Evolutionary conservation across 1,284 basidiomycete genomes (phyloP).

Genomic region (Omphalotus olearius): DNA sequence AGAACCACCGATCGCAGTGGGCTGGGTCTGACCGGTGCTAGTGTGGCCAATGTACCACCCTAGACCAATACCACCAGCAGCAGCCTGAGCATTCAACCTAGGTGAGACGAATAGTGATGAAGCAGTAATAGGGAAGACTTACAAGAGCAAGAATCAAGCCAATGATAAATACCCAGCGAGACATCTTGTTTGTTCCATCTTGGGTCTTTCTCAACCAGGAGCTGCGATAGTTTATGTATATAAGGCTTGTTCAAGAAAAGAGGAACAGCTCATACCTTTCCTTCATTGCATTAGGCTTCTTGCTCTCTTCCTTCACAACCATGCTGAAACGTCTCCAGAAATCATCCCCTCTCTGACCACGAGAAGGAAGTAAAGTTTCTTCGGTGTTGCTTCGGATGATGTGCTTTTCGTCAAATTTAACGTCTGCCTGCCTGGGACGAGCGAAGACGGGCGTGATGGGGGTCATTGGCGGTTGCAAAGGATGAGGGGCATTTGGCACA

Average conservation of each 20-base stretch:
- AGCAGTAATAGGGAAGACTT: slow-evolving; percentile 20
- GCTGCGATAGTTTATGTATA: slow-evolving; percentile 30
- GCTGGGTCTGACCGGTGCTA: slow-evolving; percentile 40
- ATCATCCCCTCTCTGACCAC: slow-evolving; percentile 71
- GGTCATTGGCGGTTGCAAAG: slow-evolving; percentile 68
- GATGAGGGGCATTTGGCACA: slow-evolving; percentile 54
- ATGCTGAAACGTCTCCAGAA: slow-evolving; percentile 85
- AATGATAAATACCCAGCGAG: slow-evolving; percentile 66
- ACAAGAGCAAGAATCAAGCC: slow-evolving; percentile 57
- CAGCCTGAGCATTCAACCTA: slow-evolving; percentile 29
- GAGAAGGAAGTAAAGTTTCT: slow-evolving; percentile 58
- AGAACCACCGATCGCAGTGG: slow-evolving; percentile 63
- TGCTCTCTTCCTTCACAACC: slow-evolving; percentile 64
- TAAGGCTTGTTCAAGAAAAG: slow-evolving; percentile 4
- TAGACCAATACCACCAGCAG: slow-evolving; percentile 50
- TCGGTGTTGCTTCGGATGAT: slow-evolving; percentile 70
- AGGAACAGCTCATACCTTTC: slow-evolving; percentile 37
- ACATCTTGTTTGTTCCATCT: slow-evolving; percentile 44
- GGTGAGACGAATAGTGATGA: slow-evolving; percentile 3
- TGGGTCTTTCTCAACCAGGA: slow-evolving; percentile 66
- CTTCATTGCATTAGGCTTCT: slow-evolving; percentile 37
- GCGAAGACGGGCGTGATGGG: slow-evolving; percentile 76
- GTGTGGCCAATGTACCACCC: slow-evolving; percentile 59
- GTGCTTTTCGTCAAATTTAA: slow-evolving; percentile 45
- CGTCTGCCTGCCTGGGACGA: slow-evolving; percentile 49